Evolutionary conservation across 2,329 filamentous ascomycete species (phyloP), one percentile per base, ranked within the genome.

Genomic region (Nigrospora sphaerica): DNA sequence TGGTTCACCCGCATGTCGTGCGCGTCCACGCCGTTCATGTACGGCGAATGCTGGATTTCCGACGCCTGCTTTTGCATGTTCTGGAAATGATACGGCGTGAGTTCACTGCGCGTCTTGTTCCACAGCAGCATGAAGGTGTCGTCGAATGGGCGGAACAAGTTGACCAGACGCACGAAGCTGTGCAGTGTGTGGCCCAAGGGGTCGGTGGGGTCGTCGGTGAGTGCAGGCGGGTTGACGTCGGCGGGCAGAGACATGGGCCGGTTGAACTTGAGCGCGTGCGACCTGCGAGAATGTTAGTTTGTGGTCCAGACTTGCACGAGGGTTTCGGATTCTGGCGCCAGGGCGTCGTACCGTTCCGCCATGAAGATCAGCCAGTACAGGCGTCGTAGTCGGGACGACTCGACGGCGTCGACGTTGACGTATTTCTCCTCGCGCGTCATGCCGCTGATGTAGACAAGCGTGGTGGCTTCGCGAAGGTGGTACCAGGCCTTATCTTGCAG

Each of bases 401-500:
- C 85, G 16, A 78, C 63, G 5, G 68, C 65, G 52, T 80, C 78
- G 54, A 77, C 77, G 45, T 78, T 73, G 38, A 73, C 54, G 58
- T 88, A 89, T 10, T 74, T 69, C 18, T 80, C 76, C 56, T 85
- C 81, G 60, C 79, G 79, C 57, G 76, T 72, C 77, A 85, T 77
- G 45, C 73, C 73, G 28, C 71, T 63, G 55, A 84, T 76, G 55
- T 81, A 74, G 28, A 77, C 73, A 63, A 92, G 72, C 6, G 86
- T 90, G 2, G 81, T 84, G 6, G 85, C 85, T 64, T 93, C 87
- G 23, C 86, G 81, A 11, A 92, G 70, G 60, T 88, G 81, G 59
- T 83, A 90, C 86, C 87, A 92, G 1, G 86, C 86, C 62, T 83
- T 82, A 51, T 86, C 81, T 61, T 90, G 85, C 61, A 83, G 73